phyloP scores from a whole-genome alignment of 257 asterid species.

The Craterostigma plantagineum region DNA sequence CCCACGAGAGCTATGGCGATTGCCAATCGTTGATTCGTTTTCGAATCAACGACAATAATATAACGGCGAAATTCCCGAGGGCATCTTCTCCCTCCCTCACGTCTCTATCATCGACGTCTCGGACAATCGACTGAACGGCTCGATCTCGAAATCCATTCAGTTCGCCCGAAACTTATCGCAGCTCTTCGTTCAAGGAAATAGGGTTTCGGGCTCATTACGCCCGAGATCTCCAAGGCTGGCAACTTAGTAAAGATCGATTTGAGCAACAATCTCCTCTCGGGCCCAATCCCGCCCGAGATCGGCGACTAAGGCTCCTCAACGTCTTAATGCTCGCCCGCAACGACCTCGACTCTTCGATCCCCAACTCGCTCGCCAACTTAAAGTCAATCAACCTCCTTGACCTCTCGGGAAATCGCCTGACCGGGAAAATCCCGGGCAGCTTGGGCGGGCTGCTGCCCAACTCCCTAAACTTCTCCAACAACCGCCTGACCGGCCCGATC shows the following conservation, averaged over 20 bases:
- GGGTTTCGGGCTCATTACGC: constrained; percentile 48
- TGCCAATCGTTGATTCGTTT: constrained; percentile 62
- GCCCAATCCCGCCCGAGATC: constrained; percentile 51
- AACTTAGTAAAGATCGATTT: constrained; percentile 65
- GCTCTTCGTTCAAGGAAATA: constrained; percentile 60
- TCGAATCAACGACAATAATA: constrained; percentile 41
- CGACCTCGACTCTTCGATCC: constrained; percentile 52
- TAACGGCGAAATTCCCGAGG: constrained; percentile 57
- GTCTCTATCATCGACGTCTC: constrained; percentile 57
- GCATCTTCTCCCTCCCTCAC: constrained; percentile 52
- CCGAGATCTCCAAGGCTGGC: constrained; percentile 41
- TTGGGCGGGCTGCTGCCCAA: constrained; percentile 39
- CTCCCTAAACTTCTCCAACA: constrained; percentile 67
- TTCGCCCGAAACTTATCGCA: constrained; percentile 66
- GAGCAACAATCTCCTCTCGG: constrained; percentile 52
- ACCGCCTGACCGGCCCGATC: constrained; percentile 57
- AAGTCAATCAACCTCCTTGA: constrained; percentile 61
- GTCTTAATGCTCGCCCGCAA: constrained; percentile 46
- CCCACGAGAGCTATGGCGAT: constrained; percentile 40
- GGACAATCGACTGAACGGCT: constrained; percentile 35
- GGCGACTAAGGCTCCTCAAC: constrained; percentile 48
- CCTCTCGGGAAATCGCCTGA: constrained; percentile 39
- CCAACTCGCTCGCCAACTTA: constrained; percentile 41
- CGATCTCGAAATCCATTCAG: constrained; percentile 25
- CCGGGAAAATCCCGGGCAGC: constrained; percentile 45